These are phyloP conservation scores for Zymoseptoria pseudotritici DNA, from an alignment of 2,329 filamentous ascomycete species.

Conservation along the genomic window DNA sequence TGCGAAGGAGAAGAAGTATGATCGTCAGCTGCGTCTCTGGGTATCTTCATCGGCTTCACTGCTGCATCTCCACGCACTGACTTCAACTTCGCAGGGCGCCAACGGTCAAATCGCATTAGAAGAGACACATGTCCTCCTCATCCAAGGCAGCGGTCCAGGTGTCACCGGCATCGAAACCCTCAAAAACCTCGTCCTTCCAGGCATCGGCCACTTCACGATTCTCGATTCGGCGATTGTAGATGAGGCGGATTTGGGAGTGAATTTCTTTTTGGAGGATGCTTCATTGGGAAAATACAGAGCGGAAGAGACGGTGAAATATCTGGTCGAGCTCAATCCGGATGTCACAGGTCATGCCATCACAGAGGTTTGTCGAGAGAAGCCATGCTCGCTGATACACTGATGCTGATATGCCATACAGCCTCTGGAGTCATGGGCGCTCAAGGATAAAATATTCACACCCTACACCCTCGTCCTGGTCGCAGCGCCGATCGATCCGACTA, in stretches of 20 bases:
- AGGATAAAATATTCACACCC: slow-evolving; percentile 35
- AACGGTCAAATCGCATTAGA: slow-evolving; percentile 86
- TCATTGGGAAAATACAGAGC: slow-evolving; percentile 72
- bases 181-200: slow-evolving; percentile 94
- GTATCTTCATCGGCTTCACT: not conserved
- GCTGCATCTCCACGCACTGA: not conserved
- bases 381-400: slow-evolving; percentile 25
- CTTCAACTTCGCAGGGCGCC: slow-evolving; percentile 49
- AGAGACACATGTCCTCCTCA: slow-evolving; percentile 78
- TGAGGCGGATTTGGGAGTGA: slow-evolving; percentile 81
- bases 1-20: slow-evolving; percentile 65
- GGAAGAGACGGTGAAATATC: slow-evolving; percentile 64
- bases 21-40: slow-evolving; percentile 91
- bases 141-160: slow-evolving; percentile 73
- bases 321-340: slow-evolving; percentile 88
- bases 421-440: slow-evolving; percentile 37
- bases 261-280: slow-evolving; percentile 86
- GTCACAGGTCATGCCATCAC: slow-evolving; percentile 66
- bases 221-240: slow-evolving; percentile 71
- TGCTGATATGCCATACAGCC: slow-evolving; percentile 34
- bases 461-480: slow-evolving; percentile 57
- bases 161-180: slow-evolving; percentile 83
- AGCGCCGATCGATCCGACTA: slow-evolving; percentile 49
- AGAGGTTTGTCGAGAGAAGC: slow-evolving; percentile 38
- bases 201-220: slow-evolving; percentile 86